Percentiles rank a stretch among this genome's conserved stretches.
Evolutionary conservation across 495 filamentous ascomycete genomes (phyloP).

Genomic region (Cenococcum geophilum): DNA sequence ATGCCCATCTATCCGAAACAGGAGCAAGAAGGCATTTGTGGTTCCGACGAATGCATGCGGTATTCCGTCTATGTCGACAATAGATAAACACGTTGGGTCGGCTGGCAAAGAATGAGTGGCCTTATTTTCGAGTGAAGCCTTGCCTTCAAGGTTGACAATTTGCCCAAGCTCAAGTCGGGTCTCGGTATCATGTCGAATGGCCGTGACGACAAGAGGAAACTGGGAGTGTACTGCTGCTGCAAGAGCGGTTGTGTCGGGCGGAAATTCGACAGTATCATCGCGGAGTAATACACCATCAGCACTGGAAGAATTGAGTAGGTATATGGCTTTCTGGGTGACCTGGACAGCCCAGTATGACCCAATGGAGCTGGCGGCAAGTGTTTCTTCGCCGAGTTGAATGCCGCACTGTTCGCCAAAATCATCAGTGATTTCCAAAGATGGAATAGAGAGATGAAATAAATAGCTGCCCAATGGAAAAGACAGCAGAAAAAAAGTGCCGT

Average conservation of each 20-base stretch:
- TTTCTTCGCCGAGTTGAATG: conserved; percentile 23
- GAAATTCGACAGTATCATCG: background rate
- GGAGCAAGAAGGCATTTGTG: background rate
- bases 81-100: conserved; percentile 25
- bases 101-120: conserved; percentile 3
- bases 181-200: conserved; percentile 2
- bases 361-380: conserved; percentile 24
- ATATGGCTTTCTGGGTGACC: conserved; percentile 24
- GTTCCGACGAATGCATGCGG: conserved; percentile 17
- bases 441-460: conserved; percentile 8
- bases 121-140: background rate
- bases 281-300: background rate
- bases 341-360: conserved; percentile 24
- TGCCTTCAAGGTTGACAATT: background rate
- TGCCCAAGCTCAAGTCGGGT: conserved; percentile 9
- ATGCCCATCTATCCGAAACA: conserved; percentile 6
- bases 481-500: conserved; percentile 15
- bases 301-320: background rate
- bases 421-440: conserved; percentile 7
- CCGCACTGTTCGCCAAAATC: conserved; percentile 7
- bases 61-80: conserved; percentile 12
- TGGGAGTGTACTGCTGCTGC: conserved; percentile 22
- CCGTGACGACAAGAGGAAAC: conserved; percentile 8
- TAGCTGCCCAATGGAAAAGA: conserved; percentile 14
- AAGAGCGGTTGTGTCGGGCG: conserved; percentile 9